Percentiles rank a stretch among this genome's conserved stretches.
These are phyloP conservation scores for Cucurbitaria berberidis DNA, from an alignment of 2,329 filamentous ascomycete genomes.

Conservation along the genomic window DNA sequence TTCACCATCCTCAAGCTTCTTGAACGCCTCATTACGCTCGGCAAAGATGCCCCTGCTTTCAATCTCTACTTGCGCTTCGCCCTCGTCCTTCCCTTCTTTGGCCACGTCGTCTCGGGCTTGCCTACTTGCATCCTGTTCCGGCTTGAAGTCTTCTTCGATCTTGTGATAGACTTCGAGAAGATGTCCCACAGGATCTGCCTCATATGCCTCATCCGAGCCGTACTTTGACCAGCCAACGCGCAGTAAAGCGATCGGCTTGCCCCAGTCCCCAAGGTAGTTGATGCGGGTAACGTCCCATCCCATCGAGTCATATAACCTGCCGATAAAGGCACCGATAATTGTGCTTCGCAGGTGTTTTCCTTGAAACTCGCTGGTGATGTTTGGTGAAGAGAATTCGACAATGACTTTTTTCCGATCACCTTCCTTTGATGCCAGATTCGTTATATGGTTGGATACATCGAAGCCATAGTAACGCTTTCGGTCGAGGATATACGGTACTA, in stretches of 20 bases:
- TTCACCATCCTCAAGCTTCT: constrained; percentile 73
- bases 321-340: constrained; percentile 68
- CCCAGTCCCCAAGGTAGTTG: constrained; percentile 74
- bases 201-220: constrained; percentile 68
- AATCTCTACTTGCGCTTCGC: constrained; percentile 34
- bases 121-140: constrained; percentile 63
- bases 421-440: constrained; percentile 45
- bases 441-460: constrained; percentile 48
- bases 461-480: constrained; percentile 64
- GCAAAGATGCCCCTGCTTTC: constrained; percentile 41
- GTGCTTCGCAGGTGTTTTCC: constrained; percentile 71
- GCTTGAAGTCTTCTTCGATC: constrained; percentile 65
- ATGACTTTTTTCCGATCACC: constrained; percentile 63
- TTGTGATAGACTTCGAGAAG: constrained; percentile 73
- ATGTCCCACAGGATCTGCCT: constrained; percentile 71
- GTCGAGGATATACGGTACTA: constrained; percentile 68
- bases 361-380: constrained; percentile 75
- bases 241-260: constrained; percentile 66
- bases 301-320: constrained; percentile 64
- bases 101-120: constrained; percentile 58
- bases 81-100: constrained; percentile 59
- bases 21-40: constrained; percentile 63
- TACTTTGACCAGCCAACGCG: constrained; percentile 71
- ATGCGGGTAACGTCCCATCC: constrained; percentile 68
- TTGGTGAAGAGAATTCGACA: constrained; percentile 77